Conservation (phyloP, 768 basidiomycete species). For the Lentinula aciculospora region DNA sequence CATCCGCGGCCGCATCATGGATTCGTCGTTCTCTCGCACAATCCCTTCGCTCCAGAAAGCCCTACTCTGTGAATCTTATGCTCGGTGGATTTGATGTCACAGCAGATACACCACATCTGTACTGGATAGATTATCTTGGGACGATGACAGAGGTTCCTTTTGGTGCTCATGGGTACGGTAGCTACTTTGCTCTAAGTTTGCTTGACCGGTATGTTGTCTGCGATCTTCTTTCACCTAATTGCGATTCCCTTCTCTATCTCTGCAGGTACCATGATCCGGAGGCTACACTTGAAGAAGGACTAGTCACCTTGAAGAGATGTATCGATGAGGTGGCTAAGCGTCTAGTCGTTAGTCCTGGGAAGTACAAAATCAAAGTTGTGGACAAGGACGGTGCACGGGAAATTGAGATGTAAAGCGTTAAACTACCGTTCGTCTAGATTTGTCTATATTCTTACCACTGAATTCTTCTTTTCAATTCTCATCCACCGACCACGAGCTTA, state of each 20-base stretch:
- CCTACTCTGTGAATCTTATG: conserved; percentile 90
- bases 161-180: conserved; percentile 92
- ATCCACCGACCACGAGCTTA: no score
- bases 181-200: conserved; percentile 88
- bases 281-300: conserved; percentile 77
- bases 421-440: not conserved
- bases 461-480: not conserved
- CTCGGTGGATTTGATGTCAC: conserved; percentile 90
- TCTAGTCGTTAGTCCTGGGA: conserved; percentile 71
- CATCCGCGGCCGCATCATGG: conserved; percentile 91
- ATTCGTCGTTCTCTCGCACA: conserved; percentile 87
- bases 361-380: conserved; percentile 86
- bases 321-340: conserved; percentile 85
- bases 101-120: conserved; percentile 65
- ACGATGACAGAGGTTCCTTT: conserved; percentile 87
- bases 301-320: conserved; percentile 80
- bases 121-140: conserved; percentile 97
- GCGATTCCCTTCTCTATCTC: not conserved
- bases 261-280: conserved; percentile 87
- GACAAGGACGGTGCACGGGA: conserved; percentile 88
- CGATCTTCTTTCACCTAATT: not conserved
- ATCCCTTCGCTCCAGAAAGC: conserved; percentile 79
- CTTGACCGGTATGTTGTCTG: conserved; percentile 68
- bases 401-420: conserved; percentile 52
- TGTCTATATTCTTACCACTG: conserved; percentile 2